Conservation (phyloP, 306 rosid species). For the Arachis hypogaea region DNA sequence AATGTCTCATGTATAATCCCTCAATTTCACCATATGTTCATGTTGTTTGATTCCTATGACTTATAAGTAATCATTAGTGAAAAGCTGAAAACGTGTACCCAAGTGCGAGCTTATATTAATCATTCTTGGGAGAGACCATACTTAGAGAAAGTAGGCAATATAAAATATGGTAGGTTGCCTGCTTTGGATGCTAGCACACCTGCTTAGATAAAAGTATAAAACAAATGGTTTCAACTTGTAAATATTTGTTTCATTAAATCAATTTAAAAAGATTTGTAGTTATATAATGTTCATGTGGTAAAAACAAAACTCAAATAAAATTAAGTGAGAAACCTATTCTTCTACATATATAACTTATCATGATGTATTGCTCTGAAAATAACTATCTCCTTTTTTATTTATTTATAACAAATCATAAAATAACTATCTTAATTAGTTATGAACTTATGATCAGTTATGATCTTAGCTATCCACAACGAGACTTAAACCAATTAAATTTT, state of each 20-base stretch:
- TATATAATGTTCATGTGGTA: no score
- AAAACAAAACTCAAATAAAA: background rate
- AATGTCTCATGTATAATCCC: slow-evolving; percentile 15
- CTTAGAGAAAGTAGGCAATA: slow-evolving; percentile 22
- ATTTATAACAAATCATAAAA: no score
- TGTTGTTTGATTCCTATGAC: background rate
- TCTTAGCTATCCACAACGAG: no score
- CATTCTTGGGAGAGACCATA: slow-evolving; percentile 18
- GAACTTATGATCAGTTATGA: no score
- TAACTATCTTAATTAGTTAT: no score
- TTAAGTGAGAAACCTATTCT: background rate
- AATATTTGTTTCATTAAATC: no score
- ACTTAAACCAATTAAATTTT: no score
- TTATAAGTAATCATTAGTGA: slow-evolving; percentile 24
- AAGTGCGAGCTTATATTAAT: slow-evolving; percentile 26
- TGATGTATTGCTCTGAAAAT: background rate
- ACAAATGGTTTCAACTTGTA: background rate
- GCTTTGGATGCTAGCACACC: slow-evolving; percentile 27
- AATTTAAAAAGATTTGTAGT: no score
- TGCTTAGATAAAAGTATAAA: background rate
- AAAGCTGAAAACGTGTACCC: background rate
- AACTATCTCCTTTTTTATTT: no score
- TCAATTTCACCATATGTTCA: slow-evolving; percentile 38
- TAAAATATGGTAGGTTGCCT: slow-evolving; percentile 19
- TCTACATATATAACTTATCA: background rate